Evolutionary conservation across 2,329 filamentous ascomycete species (phyloP).

Genomic region (Penicillium sp.): DNA sequence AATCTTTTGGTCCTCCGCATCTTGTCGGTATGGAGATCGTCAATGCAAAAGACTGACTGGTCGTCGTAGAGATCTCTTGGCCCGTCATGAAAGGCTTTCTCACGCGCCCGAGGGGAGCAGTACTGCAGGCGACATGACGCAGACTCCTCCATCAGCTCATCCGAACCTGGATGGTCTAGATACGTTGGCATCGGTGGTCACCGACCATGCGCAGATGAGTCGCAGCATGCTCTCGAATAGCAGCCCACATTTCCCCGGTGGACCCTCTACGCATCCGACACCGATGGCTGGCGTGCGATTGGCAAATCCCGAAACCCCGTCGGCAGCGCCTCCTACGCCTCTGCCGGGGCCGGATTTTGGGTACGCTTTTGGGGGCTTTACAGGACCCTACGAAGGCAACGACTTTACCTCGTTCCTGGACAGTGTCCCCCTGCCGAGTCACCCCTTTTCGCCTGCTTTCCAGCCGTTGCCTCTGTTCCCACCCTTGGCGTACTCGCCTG

Average conservation of each 20-base stretch:
- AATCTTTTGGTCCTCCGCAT: too few relatives aligned
- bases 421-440: conserved; percentile 29
- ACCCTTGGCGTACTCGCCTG: conserved; percentile 20
- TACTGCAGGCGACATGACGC: conserved; percentile 9
- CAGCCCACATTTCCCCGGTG: conserved; percentile 10
- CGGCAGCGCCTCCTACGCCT: conserved; percentile 16
- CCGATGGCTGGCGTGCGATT: conserved; percentile 10
- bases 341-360: conserved; percentile 23
- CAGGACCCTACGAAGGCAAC: conserved; percentile 24
- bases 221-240: conserved; percentile 4
- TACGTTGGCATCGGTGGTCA: conserved; percentile 25
- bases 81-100: conserved; percentile 27
- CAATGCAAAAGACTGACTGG: too few relatives aligned
- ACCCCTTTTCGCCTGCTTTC: conserved; percentile 29
- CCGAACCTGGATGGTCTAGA: conserved; percentile 23
- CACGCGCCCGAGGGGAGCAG: conserved; percentile 17
- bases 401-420: conserved; percentile 34
- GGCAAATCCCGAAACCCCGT: conserved; percentile 7
- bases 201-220: conserved; percentile 15
- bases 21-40: too few relatives aligned
- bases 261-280: conserved; percentile 9
- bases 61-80: conserved; percentile 24
- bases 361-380: conserved; percentile 12
- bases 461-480: conserved; percentile 31
- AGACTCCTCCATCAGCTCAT: conserved; percentile 15